Percentiles rank a stretch among this genome's conserved stretches.
Conservation (phyloP, 148 eudicot species). For the Diospyros lotus region DNA sequence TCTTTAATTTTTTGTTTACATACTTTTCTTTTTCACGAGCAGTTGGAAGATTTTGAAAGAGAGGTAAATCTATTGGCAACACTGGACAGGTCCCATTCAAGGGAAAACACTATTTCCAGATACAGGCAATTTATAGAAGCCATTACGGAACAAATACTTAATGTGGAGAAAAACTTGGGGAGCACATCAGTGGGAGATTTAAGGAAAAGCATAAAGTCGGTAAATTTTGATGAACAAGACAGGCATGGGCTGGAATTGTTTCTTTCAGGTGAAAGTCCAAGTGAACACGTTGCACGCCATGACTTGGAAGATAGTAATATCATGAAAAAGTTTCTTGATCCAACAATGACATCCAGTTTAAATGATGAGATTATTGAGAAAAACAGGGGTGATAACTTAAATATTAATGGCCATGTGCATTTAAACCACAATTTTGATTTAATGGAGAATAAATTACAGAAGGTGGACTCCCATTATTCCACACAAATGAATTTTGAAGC, state of each 20-base stretch:
- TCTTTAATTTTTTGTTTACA: background rate
- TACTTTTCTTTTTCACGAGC: background rate
- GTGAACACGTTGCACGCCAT: conserved; percentile 4
- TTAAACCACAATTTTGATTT: background rate
- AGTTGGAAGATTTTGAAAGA: conserved; percentile 45
- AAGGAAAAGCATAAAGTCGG: conserved; percentile 10
- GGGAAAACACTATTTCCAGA: conserved; percentile 25
- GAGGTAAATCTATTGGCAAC: conserved; percentile 23
- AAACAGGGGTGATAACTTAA: conserved; percentile 10
- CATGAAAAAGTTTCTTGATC: conserved; percentile 32
- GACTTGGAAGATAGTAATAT: conserved; percentile 22
- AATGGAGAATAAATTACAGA: conserved; percentile 1
- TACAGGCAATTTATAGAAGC: conserved; percentile 34
- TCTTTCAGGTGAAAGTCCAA: conserved; percentile 28
- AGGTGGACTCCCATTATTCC: conserved; percentile 14
- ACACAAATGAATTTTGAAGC: conserved; percentile 13
- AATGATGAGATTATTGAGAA: conserved; percentile 25
- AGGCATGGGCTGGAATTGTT: conserved; percentile 28
- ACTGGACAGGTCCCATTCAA: conserved; percentile 26
- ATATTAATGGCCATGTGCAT: conserved; percentile 12
- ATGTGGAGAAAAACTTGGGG: conserved; percentile 22
- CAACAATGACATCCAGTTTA: conserved; percentile 16
- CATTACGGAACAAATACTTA: conserved; percentile 28
- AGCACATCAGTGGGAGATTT: conserved; percentile 15
- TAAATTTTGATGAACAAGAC: conserved; percentile 30